Evolutionary conservation across 2,329 filamentous ascomycete species (phyloP).

Genomic region (Clarireedia homoeocarpa): DNA sequence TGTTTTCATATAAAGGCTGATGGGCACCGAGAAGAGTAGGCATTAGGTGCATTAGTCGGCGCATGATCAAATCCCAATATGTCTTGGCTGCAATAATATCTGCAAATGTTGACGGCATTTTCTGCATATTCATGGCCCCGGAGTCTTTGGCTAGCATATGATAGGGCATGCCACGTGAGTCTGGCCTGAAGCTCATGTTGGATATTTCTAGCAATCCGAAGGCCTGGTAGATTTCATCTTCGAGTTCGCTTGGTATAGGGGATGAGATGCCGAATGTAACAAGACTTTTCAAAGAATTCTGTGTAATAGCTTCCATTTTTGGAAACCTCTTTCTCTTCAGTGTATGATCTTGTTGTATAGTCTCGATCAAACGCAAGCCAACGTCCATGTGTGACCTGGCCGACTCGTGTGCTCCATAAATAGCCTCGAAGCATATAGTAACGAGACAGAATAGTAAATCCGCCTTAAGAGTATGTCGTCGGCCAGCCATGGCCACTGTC

Average conservation of each 20-base stretch:
- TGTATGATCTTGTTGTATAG: neutral
- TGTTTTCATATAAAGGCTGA: neutral
- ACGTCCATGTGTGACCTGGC: neutral
- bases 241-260: neutral
- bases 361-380: neutral
- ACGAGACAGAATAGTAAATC: neutral
- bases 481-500: neutral
- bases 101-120: neutral
- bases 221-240: neutral
- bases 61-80: neutral
- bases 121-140: neutral
- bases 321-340: neutral
- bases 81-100: neutral
- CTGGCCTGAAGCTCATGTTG: neutral
- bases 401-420: neutral
- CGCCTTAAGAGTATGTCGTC: neutral
- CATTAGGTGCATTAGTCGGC: constrained; percentile 1
- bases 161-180: neutral
- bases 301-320: neutral
- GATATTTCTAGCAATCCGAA: neutral
- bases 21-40: neutral
- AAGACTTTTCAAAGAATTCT: neutral
- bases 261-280: neutral
- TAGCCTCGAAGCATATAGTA: neutral
- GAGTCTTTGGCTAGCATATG: constrained; percentile 1